Evolutionary conservation across 495 filamentous ascomycete species (phyloP).

Genomic region (Penicillium mononematosum): DNA sequence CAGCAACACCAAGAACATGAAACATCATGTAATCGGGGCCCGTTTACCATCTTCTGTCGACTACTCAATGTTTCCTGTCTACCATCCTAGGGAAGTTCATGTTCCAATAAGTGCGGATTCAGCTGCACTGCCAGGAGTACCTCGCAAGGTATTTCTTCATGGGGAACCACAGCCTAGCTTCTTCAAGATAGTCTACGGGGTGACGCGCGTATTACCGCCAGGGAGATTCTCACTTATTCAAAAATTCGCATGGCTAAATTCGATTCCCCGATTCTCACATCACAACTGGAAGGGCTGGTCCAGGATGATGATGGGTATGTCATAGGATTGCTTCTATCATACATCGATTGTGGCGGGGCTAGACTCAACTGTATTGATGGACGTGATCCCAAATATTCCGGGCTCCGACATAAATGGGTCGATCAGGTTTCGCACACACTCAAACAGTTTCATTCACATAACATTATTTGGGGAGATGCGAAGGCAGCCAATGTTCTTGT

Average conservation of each 20-base stretch:
- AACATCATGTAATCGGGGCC: neutral
- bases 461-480: too few species aligned
- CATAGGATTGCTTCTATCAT: neutral
- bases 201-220: neutral
- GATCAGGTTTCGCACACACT: neutral
- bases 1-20: neutral
- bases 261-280: neutral
- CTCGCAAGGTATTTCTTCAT: slow-evolving; percentile 5
- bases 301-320: neutral
- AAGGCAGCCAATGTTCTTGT: too few species aligned
- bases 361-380: neutral
- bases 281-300: neutral
- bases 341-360: neutral
- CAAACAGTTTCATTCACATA: neutral
- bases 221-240: slow-evolving; percentile 1
- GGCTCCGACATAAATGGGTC: neutral
- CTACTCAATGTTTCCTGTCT: slow-evolving; percentile 4
- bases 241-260: neutral
- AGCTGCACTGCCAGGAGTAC: neutral
- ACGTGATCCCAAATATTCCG: neutral
- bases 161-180: slow-evolving; percentile 1
- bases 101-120: slow-evolving; percentile 7
- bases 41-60: slow-evolving; percentile 8
- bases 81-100: slow-evolving; percentile 3
- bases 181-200: neutral